Percentiles rank a stretch among this genome's conserved stretches.
These are phyloP conservation scores for Eucalyptus tenuipes DNA, from an alignment of 345 rosid genomes.

Conservation along the genomic window DNA sequence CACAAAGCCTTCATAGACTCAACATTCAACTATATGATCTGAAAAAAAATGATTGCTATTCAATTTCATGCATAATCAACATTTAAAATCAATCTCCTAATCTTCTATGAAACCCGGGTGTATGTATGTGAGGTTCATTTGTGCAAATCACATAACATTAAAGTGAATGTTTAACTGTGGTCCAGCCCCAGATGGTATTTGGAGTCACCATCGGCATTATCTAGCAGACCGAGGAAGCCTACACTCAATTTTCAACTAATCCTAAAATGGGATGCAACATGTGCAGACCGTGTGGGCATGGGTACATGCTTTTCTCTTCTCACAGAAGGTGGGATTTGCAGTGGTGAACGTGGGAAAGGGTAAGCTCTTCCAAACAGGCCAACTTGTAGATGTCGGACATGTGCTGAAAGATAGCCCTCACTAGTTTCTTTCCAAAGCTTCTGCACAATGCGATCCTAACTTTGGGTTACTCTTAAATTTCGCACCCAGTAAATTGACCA, in stretches of 20 bases:
- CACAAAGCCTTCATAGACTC: neutral
- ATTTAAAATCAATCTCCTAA: neutral
- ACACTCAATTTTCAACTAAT: neutral
- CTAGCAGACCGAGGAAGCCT: neutral
- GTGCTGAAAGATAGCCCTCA: neutral
- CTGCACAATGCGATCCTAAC: neutral
- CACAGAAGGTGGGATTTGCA: neutral
- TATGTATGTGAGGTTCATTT: neutral
- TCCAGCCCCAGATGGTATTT: neutral
- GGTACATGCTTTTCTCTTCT: neutral
- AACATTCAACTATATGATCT: neutral
- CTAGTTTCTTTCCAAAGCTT: neutral
- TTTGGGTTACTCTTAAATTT: neutral
- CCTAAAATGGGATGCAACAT: neutral
- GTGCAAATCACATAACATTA: neutral
- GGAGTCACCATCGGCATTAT: neutral
- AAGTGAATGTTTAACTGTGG: neutral
- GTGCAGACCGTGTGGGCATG: neutral
- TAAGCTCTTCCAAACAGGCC: neutral
- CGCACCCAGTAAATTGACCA: neutral
- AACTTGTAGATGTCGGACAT: neutral
- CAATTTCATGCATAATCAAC: neutral
- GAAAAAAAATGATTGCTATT: neutral
- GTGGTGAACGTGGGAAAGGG: neutral
- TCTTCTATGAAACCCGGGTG: neutral